These are phyloP conservation scores for Apiospora malaysiana DNA, from an alignment of 2,329 filamentous ascomycete species.

Conservation along the genomic window DNA sequence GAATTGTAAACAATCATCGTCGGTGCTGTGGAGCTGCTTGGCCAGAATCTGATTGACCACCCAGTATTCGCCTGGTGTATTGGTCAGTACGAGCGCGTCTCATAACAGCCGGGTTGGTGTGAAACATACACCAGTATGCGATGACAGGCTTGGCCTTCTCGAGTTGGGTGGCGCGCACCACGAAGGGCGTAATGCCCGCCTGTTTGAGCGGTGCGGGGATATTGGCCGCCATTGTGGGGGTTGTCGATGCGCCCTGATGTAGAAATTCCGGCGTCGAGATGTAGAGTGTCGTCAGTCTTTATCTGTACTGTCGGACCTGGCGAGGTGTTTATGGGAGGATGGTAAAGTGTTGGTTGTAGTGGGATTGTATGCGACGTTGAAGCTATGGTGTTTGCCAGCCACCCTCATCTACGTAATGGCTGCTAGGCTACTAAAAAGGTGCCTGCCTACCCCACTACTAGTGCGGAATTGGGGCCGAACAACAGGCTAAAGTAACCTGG, in stretches of 20 bases:
- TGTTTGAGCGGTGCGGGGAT: constrained; percentile 77
- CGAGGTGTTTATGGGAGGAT: background rate
- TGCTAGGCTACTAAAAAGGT: background rate
- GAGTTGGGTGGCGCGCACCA: constrained; percentile 82
- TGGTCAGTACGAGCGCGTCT: constrained; percentile 30
- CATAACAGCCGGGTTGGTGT: background rate
- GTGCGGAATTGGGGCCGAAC: background rate
- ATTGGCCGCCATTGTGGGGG: constrained; percentile 68
- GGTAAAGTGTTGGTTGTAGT: background rate
- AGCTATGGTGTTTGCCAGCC: background rate
- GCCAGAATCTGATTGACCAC: constrained; percentile 90
- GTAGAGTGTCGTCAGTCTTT: too few relatives aligned
- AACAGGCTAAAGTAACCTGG: background rate
- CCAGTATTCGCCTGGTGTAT: constrained; percentile 77
- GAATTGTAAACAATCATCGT: constrained; percentile 80
- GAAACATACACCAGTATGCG: constrained; percentile 83
- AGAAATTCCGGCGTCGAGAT: background rate
- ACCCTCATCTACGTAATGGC: constrained; percentile 9
- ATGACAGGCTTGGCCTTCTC: constrained; percentile 85
- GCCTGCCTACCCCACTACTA: background rate
- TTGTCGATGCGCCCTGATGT: background rate
- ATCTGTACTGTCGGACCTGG: background rate
- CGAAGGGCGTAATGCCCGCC: constrained; percentile 84
- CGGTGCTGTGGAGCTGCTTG: constrained; percentile 77
- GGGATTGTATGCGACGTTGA: background rate